phyloP scores from a whole-genome alignment of 768 basidiomycete genomes.

The Mycena olivaceomarginata region DNA sequence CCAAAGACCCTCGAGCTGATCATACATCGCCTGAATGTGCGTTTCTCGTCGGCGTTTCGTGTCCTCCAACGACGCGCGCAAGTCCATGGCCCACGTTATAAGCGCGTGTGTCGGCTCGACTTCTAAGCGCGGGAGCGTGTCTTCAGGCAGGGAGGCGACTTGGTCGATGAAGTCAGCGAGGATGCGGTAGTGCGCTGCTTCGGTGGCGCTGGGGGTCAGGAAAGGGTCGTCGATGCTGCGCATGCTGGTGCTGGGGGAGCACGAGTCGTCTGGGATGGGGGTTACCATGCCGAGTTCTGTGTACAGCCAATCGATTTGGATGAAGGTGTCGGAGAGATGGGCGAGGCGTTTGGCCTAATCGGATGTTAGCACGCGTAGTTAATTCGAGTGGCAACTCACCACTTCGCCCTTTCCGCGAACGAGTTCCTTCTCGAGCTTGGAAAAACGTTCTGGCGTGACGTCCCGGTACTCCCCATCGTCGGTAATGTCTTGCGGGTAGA shows the following conservation, averaged over 20 bases:
- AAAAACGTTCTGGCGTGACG: constrained; percentile 88
- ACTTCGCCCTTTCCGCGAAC: constrained; percentile 92
- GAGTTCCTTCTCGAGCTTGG: constrained; percentile 88
- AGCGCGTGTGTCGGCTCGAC: constrained; percentile 88
- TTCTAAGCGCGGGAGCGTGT: constrained; percentile 74
- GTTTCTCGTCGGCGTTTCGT: constrained; percentile 85
- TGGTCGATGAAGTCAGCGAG: constrained; percentile 74
- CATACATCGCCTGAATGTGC: constrained; percentile 95
- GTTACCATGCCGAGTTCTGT: constrained; percentile 86
- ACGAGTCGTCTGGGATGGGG: constrained; percentile 53
- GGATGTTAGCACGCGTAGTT: not conserved
- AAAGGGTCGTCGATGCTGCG: constrained; percentile 41
- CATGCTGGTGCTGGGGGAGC: constrained; percentile 38
- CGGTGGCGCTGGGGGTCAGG: constrained; percentile 48
- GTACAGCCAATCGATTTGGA: constrained; percentile 90
- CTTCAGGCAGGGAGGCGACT: constrained; percentile 50
- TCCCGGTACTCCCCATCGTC: constrained; percentile 73
- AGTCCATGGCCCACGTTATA: constrained; percentile 80
- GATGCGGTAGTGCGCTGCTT: constrained; percentile 72
- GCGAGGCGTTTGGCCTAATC: constrained; percentile 79
- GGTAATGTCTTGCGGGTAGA: constrained; percentile 74
- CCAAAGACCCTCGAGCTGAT: constrained; percentile 95
- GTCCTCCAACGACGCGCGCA: constrained; percentile 78
- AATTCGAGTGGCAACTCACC: constrained; percentile 65
- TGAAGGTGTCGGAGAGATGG: constrained; percentile 77